Conservation (phyloP, 2,329 filamentous ascomycete species). For the Sporothrix globosa region DNA sequence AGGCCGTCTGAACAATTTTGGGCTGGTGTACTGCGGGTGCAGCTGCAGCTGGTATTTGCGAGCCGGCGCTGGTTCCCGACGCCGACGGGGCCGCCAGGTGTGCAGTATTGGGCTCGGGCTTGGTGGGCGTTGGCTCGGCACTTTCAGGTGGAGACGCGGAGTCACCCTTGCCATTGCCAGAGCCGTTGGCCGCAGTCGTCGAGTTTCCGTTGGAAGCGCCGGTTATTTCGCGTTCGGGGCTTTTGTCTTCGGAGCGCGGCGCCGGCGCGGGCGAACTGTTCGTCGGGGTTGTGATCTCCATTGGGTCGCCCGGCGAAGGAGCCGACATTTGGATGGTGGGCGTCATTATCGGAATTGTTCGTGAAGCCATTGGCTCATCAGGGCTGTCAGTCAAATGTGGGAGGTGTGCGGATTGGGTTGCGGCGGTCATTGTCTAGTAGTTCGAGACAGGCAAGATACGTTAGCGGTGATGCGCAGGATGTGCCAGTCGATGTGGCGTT, state of each 20-base stretch:
- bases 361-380: constrained; percentile 54
- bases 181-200: constrained; percentile 11
- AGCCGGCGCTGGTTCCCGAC: constrained; percentile 49
- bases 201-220: constrained; percentile 39
- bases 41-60: constrained; percentile 50
- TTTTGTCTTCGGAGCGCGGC: constrained; percentile 45
- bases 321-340: constrained; percentile 63
- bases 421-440: constrained; percentile 52
- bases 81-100: neutral
- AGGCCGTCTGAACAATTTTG: constrained; percentile 97
- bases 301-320: constrained; percentile 61
- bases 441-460: constrained; percentile 2
- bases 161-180: constrained; percentile 39
- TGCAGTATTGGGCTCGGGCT: neutral
- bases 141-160: constrained; percentile 30
- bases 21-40: constrained; percentile 83
- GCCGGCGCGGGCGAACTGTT: constrained; percentile 49
- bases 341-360: constrained; percentile 61
- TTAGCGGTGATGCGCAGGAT: constrained; percentile 21
- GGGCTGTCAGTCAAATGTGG: constrained; percentile 47
- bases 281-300: constrained; percentile 63
- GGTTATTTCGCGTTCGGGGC: constrained; percentile 44
- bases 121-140: constrained; percentile 33
- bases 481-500: neutral
- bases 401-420: constrained; percentile 55